phyloP scores from a whole-genome alignment of 441 rosid species.

The Adansonia gregorii region DNA sequence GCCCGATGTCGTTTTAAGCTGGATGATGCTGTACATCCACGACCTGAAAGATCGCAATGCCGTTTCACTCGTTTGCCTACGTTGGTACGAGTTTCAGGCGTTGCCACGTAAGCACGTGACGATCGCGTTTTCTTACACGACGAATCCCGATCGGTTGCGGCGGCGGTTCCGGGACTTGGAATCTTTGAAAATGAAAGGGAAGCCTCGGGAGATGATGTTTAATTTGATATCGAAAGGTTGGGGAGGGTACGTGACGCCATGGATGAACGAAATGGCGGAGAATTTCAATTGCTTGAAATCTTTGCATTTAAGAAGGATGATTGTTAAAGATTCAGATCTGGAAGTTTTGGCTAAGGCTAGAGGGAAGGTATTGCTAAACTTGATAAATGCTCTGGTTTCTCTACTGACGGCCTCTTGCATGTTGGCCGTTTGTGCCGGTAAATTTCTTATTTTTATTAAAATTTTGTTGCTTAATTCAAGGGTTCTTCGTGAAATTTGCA shows the following conservation, averaged over 20 bases:
- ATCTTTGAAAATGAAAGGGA: slow-evolving; percentile 86
- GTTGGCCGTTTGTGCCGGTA: slow-evolving; percentile 77
- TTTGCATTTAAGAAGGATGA: slow-evolving; percentile 79
- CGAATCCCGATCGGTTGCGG: slow-evolving; percentile 66
- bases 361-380: slow-evolving; percentile 64
- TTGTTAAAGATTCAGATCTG: slow-evolving; percentile 75
- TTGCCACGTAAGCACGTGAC: slow-evolving; percentile 82
- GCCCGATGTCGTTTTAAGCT: slow-evolving; percentile 58
- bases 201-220: slow-evolving; percentile 90
- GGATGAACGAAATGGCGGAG: slow-evolving; percentile 58
- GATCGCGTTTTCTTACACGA: slow-evolving; percentile 76
- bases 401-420: slow-evolving; percentile 76
- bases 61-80: slow-evolving; percentile 69
- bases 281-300: slow-evolving; percentile 59
- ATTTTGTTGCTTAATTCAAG: neutral
- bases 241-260: slow-evolving; percentile 81
- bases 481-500: too few relatives aligned
- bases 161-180: slow-evolving; percentile 66
- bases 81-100: slow-evolving; percentile 79
- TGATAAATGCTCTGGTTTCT: slow-evolving; percentile 82
- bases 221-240: slow-evolving; percentile 83
- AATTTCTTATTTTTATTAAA: neutral
- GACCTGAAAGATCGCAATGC: slow-evolving; percentile 80
- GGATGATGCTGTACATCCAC: slow-evolving; percentile 68
- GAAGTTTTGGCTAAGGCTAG: slow-evolving; percentile 50